Conservation (phyloP, 352 stramenopile species). For the Phytopythium montanum region DNA sequence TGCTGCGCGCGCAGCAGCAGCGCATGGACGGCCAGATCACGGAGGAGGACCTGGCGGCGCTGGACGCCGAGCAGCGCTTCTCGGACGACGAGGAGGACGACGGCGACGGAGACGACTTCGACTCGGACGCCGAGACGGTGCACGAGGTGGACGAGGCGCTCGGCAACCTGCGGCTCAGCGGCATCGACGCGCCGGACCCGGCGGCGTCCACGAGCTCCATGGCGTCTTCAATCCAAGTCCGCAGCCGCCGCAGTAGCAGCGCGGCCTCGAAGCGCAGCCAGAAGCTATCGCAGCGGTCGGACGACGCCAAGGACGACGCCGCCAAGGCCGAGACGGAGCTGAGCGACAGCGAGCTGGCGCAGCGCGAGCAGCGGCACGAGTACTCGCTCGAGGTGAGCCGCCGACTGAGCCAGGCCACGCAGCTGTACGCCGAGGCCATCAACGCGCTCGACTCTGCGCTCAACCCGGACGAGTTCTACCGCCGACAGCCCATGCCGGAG, state of each 20-base stretch:
- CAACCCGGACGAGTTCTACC: conserved; percentile 22
- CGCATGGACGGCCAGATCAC: conserved; percentile 41
- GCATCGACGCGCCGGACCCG: conserved; percentile 25
- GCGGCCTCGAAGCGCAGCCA: conserved; percentile 6
- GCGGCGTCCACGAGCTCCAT: conserved; percentile 31
- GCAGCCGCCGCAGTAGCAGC: conserved; percentile 1
- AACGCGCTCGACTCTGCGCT: conserved; percentile 45
- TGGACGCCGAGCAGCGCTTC: conserved; percentile 20
- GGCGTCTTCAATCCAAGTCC: conserved; percentile 12
- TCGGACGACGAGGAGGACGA: conserved; percentile 34
- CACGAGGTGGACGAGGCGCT: conserved; percentile 37
- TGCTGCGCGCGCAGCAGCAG: conserved; percentile 36
- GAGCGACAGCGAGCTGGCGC: conserved; percentile 23
- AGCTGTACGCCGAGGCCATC: conserved; percentile 56
- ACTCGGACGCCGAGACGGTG: conserved; percentile 27
- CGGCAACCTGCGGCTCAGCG: conserved; percentile 21
- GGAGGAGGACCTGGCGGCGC: conserved; percentile 21
- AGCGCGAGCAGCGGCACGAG: conserved; percentile 26
- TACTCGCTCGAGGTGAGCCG: conserved; percentile 37
- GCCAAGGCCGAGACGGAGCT: no score
- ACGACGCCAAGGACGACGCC: conserved; percentile 14
- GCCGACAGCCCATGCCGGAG: conserved; percentile 28
- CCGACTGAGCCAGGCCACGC: conserved; percentile 46
- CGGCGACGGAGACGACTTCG: conserved; percentile 25
- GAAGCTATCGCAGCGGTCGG: conserved; percentile 7